Percentiles rank a stretch among this genome's conserved stretches.
Evolutionary conservation across 2,329 filamentous ascomycete genomes (phyloP).

Genomic region (Orbilia brochopaga): DNA sequence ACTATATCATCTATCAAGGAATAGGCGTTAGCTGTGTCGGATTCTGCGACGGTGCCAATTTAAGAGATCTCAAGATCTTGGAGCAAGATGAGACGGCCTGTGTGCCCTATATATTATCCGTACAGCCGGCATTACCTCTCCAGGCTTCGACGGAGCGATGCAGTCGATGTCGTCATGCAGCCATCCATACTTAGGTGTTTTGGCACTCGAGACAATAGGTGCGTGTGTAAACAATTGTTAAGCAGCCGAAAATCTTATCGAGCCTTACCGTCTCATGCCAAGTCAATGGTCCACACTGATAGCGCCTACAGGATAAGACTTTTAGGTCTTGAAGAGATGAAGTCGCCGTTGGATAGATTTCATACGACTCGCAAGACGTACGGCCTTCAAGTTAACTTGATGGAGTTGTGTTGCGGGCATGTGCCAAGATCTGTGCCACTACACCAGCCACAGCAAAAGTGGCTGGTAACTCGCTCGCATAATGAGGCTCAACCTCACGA

Average conservation of each 20-base stretch:
- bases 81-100: slow-evolving; percentile 25
- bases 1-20: background rate
- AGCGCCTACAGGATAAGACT: background rate
- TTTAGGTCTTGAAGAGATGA: too few species aligned
- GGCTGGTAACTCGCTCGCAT: slow-evolving; percentile 19
- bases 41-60: slow-evolving; percentile 12
- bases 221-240: too few species aligned
- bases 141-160: background rate
- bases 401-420: background rate
- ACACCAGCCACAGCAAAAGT: slow-evolving; percentile 24
- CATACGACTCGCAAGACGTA: background rate
- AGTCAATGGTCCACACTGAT: slow-evolving; percentile 2
- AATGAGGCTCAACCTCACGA: slow-evolving; percentile 4
- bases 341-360: slow-evolving; percentile 2
- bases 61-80: background rate
- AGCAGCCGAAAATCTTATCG: too few species aligned
- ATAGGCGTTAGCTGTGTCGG: slow-evolving; percentile 9
- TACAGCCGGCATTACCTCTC: slow-evolving; percentile 2
- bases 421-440: slow-evolving; percentile 18
- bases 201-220: slow-evolving; percentile 9
- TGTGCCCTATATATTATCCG: slow-evolving; percentile 14
- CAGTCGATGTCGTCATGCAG: background rate
- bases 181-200: background rate
- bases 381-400: background rate
- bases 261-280: slow-evolving; percentile 1